Base-by-base conservation (phyloP, 345 rosid species). In the Dipteronia sinensis region DNA sequence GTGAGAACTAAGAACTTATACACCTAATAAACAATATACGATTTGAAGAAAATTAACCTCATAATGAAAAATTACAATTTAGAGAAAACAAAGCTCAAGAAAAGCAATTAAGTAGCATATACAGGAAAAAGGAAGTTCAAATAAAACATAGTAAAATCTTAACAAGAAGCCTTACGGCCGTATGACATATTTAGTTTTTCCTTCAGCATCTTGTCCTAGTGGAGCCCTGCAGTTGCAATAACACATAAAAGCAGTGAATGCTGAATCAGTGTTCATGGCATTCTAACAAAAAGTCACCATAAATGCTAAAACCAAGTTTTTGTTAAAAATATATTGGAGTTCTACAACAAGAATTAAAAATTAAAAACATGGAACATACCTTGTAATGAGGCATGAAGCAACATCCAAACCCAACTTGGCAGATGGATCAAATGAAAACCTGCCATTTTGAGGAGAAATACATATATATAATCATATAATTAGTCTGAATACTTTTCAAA, bases 341-440 rank as follows among this genome's bases (percentile, higher is more conserved):
- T 47, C 44, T 42, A 42, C 49, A 68, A 7, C 22, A 72, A 76
- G n/a, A 46, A 20, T 58, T 34, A 29, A 53, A 25, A 16, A 74
- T 15, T 3, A 29, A 40, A 31, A 58, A 73, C 51, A 77, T 65
- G 64, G 72, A 79, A 9, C 66, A 58, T 85, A 91, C 98, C 98
- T 90, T 78, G 98, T 93, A 67, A 95, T 78, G 77, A 95, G 80
- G 87, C 98, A 95, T 19, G 98, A 95, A 71, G 98, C 98, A 66
- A 95, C 86, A 77, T 92, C 90, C 72, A 95, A 88, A 72, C 98
- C 98, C 85, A 95, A 84, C 78, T 90, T 87, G 53, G 87, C 82
- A 65, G 83, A 79, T 65, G 98, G 92, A 85, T 93, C 98, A 85
- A 95, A 95, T 65, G 97, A 88, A 85, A 95, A 93, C 90, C 98